Percentiles rank a stretch among this genome's conserved stretches.
Evolutionary conservation across 164 flowering plant species (phyloP).

Genomic region (Pachysandra terminalis): DNA sequence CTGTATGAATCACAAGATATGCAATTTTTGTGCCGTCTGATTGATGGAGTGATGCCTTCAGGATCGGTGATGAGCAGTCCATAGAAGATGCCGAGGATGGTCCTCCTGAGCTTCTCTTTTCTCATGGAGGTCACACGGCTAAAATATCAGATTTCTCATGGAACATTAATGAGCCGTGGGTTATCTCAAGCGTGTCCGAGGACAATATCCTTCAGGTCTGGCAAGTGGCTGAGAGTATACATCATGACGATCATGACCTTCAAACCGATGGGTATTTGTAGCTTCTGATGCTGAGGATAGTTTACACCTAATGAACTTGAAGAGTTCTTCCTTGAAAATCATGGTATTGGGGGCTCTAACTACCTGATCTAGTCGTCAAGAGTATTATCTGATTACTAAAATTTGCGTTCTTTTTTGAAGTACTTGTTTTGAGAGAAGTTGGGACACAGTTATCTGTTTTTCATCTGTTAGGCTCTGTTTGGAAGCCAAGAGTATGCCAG

Average conservation of each 20-base stretch:
- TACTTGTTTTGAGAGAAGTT: too few relatives aligned
- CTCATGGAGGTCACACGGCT: conserved; percentile 93
- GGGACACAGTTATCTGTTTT: too few relatives aligned
- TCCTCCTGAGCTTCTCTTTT: conserved; percentile 88
- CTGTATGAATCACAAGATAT: neutral
- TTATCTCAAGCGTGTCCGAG: conserved; percentile 82
- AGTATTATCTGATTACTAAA: too few relatives aligned
- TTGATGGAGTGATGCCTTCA: conserved; percentile 21
- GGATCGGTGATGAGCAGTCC: conserved; percentile 90
- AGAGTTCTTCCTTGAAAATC: neutral
- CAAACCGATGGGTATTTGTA: conserved; percentile 15
- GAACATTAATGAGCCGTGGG: conserved; percentile 84
- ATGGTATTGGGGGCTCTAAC: neutral
- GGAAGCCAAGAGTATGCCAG: too few relatives aligned
- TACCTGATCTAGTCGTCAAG: too few relatives aligned
- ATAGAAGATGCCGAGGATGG: conserved; percentile 94
- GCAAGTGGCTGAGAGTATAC: conserved; percentile 85
- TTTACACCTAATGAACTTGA: neutral
- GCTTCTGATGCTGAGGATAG: neutral
- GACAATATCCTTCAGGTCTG: conserved; percentile 93
- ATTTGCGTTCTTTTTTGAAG: too few relatives aligned
- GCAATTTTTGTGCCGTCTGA: neutral
- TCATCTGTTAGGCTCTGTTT: too few relatives aligned
- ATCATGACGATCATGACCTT: conserved; percentile 52
- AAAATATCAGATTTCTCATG: conserved; percentile 92